These are phyloP conservation scores for Trichoderma gracile DNA, from an alignment of 2,329 filamentous ascomycete species.

Conservation along the genomic window DNA sequence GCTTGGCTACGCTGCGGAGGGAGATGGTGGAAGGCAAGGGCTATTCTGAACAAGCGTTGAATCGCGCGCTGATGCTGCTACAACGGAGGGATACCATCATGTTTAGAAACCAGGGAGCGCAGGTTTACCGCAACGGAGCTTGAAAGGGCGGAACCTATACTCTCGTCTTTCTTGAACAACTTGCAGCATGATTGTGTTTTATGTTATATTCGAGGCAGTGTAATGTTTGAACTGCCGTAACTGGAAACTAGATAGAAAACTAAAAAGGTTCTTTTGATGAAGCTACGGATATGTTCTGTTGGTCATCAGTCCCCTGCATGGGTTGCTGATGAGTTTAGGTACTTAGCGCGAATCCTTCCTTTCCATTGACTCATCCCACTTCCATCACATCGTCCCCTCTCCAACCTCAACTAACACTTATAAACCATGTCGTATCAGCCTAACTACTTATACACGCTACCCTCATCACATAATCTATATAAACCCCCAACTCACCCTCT, in stretches of 20 bases:
- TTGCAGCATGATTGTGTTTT: conserved; percentile 12
- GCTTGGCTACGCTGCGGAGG: conserved; percentile 76
- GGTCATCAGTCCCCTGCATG: not conserved
- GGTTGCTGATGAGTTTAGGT: not conserved
- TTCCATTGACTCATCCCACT: conserved; percentile 18
- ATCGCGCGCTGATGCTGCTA: conserved; percentile 80
- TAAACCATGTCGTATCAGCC: not conserved
- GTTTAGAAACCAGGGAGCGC: conserved; percentile 72
- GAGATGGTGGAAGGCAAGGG: conserved; percentile 93
- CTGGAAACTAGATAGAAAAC: not conserved
- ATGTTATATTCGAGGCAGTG: not conserved
- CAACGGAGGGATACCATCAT: conserved; percentile 85
- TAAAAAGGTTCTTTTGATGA: not conserved
- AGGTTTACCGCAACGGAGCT: conserved; percentile 73
- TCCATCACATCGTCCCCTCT: too few species aligned
- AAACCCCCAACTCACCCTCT: not conserved
- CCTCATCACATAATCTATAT: not conserved
- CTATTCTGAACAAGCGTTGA: conserved; percentile 83
- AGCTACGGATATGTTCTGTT: not conserved
- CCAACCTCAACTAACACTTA: not conserved
- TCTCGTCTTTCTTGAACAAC: not conserved
- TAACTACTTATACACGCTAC: too few species aligned
- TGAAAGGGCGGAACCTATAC: conserved; percentile 38
- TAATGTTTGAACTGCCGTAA: not conserved
- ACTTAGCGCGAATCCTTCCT: conserved; percentile 16